These are phyloP conservation scores for Tetrahymena borealis DNA, from an alignment of 73 alveolate genomes.

Conservation along the genomic window DNA sequence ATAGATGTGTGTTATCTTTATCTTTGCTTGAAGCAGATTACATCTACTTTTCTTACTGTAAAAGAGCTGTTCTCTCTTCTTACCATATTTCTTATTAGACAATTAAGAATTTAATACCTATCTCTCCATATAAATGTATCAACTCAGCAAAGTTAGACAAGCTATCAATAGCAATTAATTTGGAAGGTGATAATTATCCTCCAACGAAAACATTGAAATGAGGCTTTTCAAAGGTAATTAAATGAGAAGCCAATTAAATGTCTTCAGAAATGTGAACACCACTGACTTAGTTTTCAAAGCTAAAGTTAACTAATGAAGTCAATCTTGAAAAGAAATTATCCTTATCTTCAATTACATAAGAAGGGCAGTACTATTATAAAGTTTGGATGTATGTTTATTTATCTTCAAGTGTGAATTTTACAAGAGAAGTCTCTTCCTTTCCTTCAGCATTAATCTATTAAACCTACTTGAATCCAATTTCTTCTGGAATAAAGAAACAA, in stretches of 20 bases:
- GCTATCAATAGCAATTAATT: conserved; percentile 28
- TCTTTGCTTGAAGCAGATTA: conserved; percentile 1
- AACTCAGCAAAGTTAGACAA: conserved; percentile 22
- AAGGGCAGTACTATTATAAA: conserved; percentile 16
- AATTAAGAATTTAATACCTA: conserved; percentile 17
- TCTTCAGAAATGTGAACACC: conserved; percentile 12
- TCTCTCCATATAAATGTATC: conserved; percentile 2
- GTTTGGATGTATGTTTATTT: conserved; percentile 4
- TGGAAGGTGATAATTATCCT: conserved; percentile 14
- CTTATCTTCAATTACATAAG: conserved; percentile 28
- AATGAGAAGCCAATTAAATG: conserved; percentile 6
- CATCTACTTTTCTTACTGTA: conserved; percentile 16
- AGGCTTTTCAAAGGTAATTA: not conserved
- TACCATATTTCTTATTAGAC: conserved; percentile 14
- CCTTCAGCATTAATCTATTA: not conserved
- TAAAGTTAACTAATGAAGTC: conserved; percentile 8
- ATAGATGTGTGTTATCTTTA: conserved; percentile 23
- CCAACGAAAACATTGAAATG: conserved; percentile 14
- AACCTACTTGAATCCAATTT: conserved; percentile 11
- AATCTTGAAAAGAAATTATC: conserved; percentile 37
- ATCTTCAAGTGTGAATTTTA: conserved; percentile 19
- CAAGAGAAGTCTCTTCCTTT: not conserved
- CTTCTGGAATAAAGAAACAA: conserved; percentile 23
- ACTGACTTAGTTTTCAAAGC: conserved; percentile 19
- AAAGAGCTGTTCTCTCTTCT: conserved; percentile 1